phyloP scores from a whole-genome alignment of 768 basidiomycete genomes.

The Lactifluus echinatus region DNA sequence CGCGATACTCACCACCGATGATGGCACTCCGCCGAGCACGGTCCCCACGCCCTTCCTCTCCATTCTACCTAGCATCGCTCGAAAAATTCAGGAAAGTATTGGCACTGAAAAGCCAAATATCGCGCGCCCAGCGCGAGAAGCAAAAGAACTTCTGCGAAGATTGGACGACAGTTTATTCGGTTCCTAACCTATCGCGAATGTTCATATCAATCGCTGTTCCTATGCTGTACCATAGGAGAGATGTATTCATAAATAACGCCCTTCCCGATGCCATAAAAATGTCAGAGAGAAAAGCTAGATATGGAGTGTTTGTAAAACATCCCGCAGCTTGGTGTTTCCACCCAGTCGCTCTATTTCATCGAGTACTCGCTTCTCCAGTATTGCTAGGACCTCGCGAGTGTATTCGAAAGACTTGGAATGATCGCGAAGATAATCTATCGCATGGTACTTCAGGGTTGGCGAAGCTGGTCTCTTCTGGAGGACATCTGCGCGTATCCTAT shows the following conservation, averaged over 20 bases:
- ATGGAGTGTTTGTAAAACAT: conserved; percentile 43
- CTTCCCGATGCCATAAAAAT: not conserved
- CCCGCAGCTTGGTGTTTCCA: conserved; percentile 59
- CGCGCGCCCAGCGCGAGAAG: conserved; percentile 73
- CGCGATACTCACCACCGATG: conserved; percentile 43
- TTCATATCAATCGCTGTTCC: not conserved
- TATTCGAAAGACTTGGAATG: conserved; percentile 84
- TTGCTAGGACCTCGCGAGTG: conserved; percentile 58
- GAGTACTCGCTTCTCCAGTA: conserved; percentile 57
- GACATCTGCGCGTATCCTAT: conserved; percentile 47
- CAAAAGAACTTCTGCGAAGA: conserved; percentile 52
- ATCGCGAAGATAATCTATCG: conserved; percentile 67
- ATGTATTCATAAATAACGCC: not conserved
- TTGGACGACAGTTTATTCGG: conserved; percentile 18
- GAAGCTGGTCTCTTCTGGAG: conserved; percentile 83
- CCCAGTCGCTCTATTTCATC: conserved; percentile 66
- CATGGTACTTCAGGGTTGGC: conserved; percentile 70
- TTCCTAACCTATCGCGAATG: not conserved
- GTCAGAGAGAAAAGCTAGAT: not conserved
- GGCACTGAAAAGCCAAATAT: conserved; percentile 63
- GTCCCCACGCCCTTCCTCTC: conserved; percentile 54
- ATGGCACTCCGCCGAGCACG: conserved; percentile 22
- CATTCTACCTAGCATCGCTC: conserved; percentile 52
- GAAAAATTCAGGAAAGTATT: conserved; percentile 64
- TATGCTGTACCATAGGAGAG: not conserved